Base-by-base conservation (phyloP, 2,329 filamentous ascomycete species). In the Aspergillus oerlinghausenensis region DNA sequence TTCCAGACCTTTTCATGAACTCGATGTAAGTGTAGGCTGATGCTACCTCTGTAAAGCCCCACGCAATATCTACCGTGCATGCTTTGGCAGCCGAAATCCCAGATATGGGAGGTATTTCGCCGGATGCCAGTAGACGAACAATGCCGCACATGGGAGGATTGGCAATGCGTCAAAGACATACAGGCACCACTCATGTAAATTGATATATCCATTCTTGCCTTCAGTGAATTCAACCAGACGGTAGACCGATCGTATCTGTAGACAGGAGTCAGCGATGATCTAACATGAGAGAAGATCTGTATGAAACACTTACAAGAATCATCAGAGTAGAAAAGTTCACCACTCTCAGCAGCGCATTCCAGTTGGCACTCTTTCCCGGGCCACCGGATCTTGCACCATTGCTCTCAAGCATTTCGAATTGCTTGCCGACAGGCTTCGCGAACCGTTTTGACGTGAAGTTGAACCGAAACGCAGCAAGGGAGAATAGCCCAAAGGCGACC, bases 151-250 rank as follows among this genome's bases (percentile, higher is more conserved):
- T 10, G 65, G 67, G 43, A 69, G 66, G 67, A 79, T 80, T 3
- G 72, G 65, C 3, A 69, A 56, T 0, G 71, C 71, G 57, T 81
- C 79, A 60, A 81, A 78, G 8, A 78, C 62, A 56, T 79, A 81
- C 32, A 76, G 52, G 6, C 70, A 67, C 70, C 73, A 75, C 64
- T 81, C 79, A 52, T 77, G 66, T 2, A 49, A 62, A 47, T 78
- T 69, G 19, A 76, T 60, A 54, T 79, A 80, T 0, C 75, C 77
- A 6, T 68, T 63, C 1, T 65, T 59, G 11, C 77, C 78, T 66
- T 73, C 67, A 2, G 70, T 70, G 57, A 80, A 82, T 67, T 83
- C 81, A 9, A 82, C 65, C 3, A 80, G 69, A 50, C 80, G 76
- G 57, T 77, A 80, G 14, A 80, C 56, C 8, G 75, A 79, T 11